phyloP scores from a whole-genome alignment of 2,329 filamentous ascomycete species.

The Aspergillus quadrilineatus region DNA sequence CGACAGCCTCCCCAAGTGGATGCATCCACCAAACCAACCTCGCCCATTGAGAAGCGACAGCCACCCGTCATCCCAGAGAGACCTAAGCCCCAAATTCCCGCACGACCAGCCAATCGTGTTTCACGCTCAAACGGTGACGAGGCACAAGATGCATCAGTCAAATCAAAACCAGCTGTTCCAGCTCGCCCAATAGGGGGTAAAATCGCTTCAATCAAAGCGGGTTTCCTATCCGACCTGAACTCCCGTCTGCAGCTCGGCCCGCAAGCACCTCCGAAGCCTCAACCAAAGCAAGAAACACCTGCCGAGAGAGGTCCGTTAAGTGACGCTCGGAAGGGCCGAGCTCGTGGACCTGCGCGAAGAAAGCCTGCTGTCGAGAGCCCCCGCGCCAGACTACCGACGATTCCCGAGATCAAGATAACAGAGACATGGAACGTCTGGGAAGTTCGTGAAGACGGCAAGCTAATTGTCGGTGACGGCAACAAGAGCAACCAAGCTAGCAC shows the following conservation, averaged over 20 bases:
- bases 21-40: conserved; percentile 38
- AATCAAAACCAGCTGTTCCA: conserved; percentile 81
- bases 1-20: conserved; percentile 34
- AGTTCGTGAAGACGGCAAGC: conserved; percentile 33
- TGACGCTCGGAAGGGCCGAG: conserved; percentile 87
- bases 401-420: conserved; percentile 41
- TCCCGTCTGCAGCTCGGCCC: conserved; percentile 84
- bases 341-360: conserved; percentile 79
- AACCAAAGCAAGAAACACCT: conserved; percentile 61
- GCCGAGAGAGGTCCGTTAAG: conserved; percentile 75
- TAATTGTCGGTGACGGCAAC: conserved; percentile 30
- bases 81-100: conserved; percentile 66
- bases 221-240: conserved; percentile 91
- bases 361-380: conserved; percentile 63
- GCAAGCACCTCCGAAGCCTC: conserved; percentile 67
- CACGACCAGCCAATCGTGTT: conserved; percentile 58
- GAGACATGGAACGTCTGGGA: conserved; percentile 44
- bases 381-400: conserved; percentile 35
- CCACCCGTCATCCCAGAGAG: conserved; percentile 56
- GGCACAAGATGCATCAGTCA: conserved; percentile 43
- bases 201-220: conserved; percentile 85
- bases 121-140: conserved; percentile 33
- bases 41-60: conserved; percentile 52
- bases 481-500: conserved; percentile 18
- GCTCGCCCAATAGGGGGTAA: conserved; percentile 76